Evolutionary conservation across 345 rosid species (phyloP), one percentile per base, ranked within the genome.

Genomic region (Dovyalis caffra): DNA sequence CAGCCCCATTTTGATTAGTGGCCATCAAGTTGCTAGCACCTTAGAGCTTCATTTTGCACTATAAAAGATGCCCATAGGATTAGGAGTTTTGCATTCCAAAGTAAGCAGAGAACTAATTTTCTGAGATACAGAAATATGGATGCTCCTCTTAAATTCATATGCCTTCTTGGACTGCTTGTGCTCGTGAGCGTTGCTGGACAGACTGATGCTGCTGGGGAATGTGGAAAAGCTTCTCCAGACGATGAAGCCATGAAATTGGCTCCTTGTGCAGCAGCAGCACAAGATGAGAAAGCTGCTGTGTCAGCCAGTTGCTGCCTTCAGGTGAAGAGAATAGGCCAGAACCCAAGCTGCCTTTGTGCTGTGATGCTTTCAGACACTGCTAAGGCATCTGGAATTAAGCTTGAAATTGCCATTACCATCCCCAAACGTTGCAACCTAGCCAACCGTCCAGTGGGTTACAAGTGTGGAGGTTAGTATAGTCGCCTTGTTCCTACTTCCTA

Each of bases 391-490:
- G 87, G 87, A 33, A 51, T 83, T 31, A 77, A 77, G 57, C 81
- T 78, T 34, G 75, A 84, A 57, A 58, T 76, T 7, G 86, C 83
- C 38, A 66, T 86, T 0, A 78, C 86, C n/a, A 80, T 86, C 66
- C 87, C 87, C 51, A 84, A 86, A 47, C 85, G 87, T 20, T 80
- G 87, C 83, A 80, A 84, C 72, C 20, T 86, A 5, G 81, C 80
- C 8, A 66, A 82, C 64, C 89, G 86, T 28, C 86, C 87, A 0
- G 83, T 86, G 3, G 89, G 89, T 25, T 86, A 80, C 86, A 82
- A 78, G 75, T 84, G 87, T 69, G 86, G 89, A 72, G 60, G 86
- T 84, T 5, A 74, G n/a, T n/a, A n/a, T n/a, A n/a, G 85, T 85
- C 2, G 25, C 6, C 8, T 38, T 3, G 16, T 11, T 23, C 5